A percentile compares a stretch with the other conserved stretches of the same genome.
phyloP scores from a whole-genome alignment of 75 land plant species.

The Pseudotsuga menziesii region DNA sequence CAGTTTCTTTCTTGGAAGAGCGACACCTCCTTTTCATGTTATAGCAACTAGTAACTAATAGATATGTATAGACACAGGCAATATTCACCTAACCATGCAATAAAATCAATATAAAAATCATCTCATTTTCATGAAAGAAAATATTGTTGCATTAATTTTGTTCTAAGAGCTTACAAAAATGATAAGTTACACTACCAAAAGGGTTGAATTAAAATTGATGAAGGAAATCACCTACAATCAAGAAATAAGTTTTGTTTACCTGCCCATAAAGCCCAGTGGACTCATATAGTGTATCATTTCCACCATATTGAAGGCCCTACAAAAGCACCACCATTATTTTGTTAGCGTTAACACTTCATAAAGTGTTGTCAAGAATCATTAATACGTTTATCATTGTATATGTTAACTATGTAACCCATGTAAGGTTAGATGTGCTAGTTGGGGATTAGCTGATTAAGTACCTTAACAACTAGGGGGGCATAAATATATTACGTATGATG shows the following conservation, averaged over 20 bases:
- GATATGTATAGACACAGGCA: no score
- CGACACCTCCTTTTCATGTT: no score
- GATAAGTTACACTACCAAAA: neutral
- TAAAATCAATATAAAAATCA: neutral
- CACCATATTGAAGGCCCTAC: conserved; percentile 84
- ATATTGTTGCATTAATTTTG: neutral
- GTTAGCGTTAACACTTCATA: no score
- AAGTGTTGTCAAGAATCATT: no score
- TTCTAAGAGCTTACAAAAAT: neutral
- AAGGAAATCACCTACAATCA: neutral
- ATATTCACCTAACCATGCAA: neutral
- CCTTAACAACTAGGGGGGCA: no score
- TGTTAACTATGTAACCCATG: no score
- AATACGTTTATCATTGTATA: no score
- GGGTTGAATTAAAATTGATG: neutral
- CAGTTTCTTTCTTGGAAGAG: no score
- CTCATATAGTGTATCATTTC: conserved; percentile 79
- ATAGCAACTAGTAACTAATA: no score
- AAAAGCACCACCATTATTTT: conserved; percentile 4
- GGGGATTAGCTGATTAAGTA: no score
- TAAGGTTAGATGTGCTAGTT: no score
- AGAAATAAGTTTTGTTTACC: conserved; percentile 29
- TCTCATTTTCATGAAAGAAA: neutral
- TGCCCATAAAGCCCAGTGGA: conserved; percentile 83
- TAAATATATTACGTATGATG: no score